Evolutionary conservation across 306 rosid genomes (phyloP).

Genomic region (Cicer judaicum): DNA sequence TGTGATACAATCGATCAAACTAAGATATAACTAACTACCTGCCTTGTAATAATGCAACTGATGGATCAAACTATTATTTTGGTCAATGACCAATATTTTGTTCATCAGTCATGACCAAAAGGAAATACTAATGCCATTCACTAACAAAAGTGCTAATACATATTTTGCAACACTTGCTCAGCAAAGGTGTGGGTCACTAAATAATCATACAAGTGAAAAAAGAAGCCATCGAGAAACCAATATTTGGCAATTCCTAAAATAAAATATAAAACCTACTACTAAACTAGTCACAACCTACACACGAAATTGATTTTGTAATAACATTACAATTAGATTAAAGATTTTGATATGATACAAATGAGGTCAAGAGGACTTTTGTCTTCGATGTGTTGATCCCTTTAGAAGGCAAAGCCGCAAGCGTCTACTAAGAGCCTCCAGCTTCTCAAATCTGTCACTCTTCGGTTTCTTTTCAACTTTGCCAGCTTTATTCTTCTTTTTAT

Average conservation of each 20-base stretch:
- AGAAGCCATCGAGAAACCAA: constrained; percentile 29
- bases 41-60: too few species aligned
- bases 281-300: constrained; percentile 21
- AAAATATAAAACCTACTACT: constrained; percentile 16
- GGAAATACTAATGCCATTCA: too few species aligned
- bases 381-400: constrained; percentile 67
- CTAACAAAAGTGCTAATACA: too few species aligned
- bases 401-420: constrained; percentile 76
- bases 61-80: too few species aligned
- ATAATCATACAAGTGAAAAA: constrained; percentile 24
- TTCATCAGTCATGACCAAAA: too few species aligned
- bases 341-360: constrained; percentile 38
- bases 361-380: constrained; percentile 58
- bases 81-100: too few species aligned
- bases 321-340: constrained; percentile 33
- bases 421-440: constrained; percentile 83
- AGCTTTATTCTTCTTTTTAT: constrained; percentile 51
- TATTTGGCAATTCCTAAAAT: constrained; percentile 38
- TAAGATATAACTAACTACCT: too few species aligned
- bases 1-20: background rate
- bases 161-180: too few species aligned
- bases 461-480: constrained; percentile 59
- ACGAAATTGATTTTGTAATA: constrained; percentile 14
- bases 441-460: constrained; percentile 70
- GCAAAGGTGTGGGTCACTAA: background rate